Conservation (phyloP, 1,284 basidiomycete species). For the Cerioporus squamosus region DNA sequence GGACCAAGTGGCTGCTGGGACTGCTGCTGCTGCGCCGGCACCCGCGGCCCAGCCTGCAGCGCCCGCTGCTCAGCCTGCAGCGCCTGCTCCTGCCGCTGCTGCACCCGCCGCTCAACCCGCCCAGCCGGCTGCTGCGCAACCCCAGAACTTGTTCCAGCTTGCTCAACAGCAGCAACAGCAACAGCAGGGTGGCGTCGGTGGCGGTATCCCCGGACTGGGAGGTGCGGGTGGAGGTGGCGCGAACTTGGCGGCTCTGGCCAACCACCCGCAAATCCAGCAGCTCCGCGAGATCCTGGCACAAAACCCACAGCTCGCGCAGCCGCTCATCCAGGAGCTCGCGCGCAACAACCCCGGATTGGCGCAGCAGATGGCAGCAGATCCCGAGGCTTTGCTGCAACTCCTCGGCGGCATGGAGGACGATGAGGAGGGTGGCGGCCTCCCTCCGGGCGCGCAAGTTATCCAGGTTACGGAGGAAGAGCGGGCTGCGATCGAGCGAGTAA, state of each 20-base stretch:
- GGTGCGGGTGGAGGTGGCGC: slow-evolving; percentile 40
- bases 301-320: slow-evolving; percentile 82
- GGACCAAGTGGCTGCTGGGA: slow-evolving; percentile 40
- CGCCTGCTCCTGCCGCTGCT: slow-evolving; percentile 37
- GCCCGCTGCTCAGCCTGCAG: slow-evolving; percentile 34
- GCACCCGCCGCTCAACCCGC: slow-evolving; percentile 43
- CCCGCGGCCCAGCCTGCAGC: slow-evolving; percentile 26
- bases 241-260: slow-evolving; percentile 58
- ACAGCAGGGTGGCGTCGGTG: slow-evolving; percentile 37
- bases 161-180: slow-evolving; percentile 78
- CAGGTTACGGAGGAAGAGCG: slow-evolving; percentile 85
- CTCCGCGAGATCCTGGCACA: slow-evolving; percentile 72
- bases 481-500: slow-evolving; percentile 84
- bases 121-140: slow-evolving; percentile 38
- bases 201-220: slow-evolving; percentile 16
- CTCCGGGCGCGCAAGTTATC: slow-evolving; percentile 71
- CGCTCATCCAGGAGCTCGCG: slow-evolving; percentile 84
- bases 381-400: slow-evolving; percentile 69
- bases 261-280: slow-evolving; percentile 67
- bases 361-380: slow-evolving; percentile 68
- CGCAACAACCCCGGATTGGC: slow-evolving; percentile 76
- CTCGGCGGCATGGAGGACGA: slow-evolving; percentile 55
- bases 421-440: slow-evolving; percentile 55
- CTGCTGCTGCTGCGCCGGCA: slow-evolving; percentile 29
- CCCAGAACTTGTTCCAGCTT: slow-evolving; percentile 83